Percentiles rank a stretch among this genome's conserved stretches.
These are phyloP conservation scores for Trifolium subterraneum DNA, from an alignment of 306 rosid genomes.

Conservation along the genomic window DNA sequence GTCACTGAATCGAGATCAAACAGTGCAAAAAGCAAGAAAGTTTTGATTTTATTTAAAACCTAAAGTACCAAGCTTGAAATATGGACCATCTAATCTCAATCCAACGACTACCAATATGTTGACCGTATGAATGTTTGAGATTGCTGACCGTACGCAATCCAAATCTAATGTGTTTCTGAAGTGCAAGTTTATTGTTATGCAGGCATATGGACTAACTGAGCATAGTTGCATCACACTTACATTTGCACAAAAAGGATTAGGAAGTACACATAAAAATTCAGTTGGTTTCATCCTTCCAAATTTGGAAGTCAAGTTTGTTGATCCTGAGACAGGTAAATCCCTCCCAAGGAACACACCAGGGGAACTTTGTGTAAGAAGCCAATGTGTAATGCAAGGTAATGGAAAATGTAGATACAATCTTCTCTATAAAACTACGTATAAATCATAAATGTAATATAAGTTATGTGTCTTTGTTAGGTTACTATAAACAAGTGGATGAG, in stretches of 20 bases:
- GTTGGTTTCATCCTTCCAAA: conserved; percentile 90
- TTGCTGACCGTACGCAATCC: too few species aligned
- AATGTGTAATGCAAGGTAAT: conserved; percentile 88
- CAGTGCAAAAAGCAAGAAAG: neutral
- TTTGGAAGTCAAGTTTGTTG: conserved; percentile 80
- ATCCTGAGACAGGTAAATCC: conserved; percentile 75
- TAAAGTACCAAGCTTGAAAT: neutral
- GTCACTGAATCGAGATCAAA: neutral
- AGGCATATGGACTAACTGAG: conserved; percentile 96
- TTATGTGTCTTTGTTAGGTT: conserved; percentile 52
- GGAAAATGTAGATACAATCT: neutral
- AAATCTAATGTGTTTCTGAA: neutral
- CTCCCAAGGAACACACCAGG: conserved; percentile 83
- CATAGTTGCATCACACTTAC: conserved; percentile 96
- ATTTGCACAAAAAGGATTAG: conserved; percentile 51
- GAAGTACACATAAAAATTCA: conserved; percentile 60
- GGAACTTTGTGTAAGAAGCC: conserved; percentile 88
- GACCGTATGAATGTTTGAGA: neutral
- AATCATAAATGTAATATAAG: neutral
- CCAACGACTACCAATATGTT: neutral
- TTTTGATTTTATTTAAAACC: neutral
- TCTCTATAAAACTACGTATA: conserved; percentile 1
- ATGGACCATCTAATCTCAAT: neutral
- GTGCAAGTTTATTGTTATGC: conserved; percentile 18
- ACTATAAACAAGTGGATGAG: conserved; percentile 79